Conservation (phyloP, 148 eudicot species). For the Limonium bicolor region DNA sequence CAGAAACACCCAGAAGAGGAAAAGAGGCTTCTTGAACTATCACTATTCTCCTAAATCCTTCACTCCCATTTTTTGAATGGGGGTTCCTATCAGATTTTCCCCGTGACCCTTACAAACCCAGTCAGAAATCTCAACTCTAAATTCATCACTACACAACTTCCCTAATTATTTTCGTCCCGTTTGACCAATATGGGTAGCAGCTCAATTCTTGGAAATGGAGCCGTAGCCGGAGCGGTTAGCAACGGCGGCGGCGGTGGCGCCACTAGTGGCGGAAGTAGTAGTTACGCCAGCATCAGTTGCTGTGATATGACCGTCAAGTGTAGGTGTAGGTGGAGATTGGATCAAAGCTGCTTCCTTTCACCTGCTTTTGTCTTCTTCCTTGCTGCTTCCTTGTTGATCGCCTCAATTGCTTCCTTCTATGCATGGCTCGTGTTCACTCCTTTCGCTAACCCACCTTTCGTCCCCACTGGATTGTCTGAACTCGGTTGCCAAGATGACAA, state of each 20-base stretch:
- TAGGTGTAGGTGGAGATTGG: conserved; percentile 12
- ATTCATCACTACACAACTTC: neutral
- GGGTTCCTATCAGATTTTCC: no score
- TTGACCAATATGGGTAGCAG: neutral
- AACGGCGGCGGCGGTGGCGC: conserved; percentile 1
- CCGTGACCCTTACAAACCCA: no score
- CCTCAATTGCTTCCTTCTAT: conserved; percentile 38
- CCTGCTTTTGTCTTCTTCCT: conserved; percentile 36
- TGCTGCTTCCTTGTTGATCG: conserved; percentile 24
- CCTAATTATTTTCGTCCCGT: neutral
- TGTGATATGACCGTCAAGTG: neutral
- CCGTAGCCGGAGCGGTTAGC: neutral
- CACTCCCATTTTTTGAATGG: neutral
- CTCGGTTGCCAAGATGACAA: conserved; percentile 39
- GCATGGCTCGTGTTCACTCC: conserved; percentile 43
- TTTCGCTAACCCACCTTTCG: conserved; percentile 19
- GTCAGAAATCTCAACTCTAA: no score
- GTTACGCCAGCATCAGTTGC: conserved; percentile 1
- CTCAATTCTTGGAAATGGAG: conserved; percentile 6
- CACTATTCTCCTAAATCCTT: neutral
- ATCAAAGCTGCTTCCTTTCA: conserved; percentile 12
- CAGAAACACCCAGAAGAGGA: neutral
- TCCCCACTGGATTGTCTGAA: conserved; percentile 1
- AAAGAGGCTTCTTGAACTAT: neutral
- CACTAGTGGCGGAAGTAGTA: conserved; percentile 3